Evolutionary conservation across 345 rosid species (phyloP), one percentile per base, ranked within the genome.

Genomic region (Bruguiera gymnorhiza): DNA sequence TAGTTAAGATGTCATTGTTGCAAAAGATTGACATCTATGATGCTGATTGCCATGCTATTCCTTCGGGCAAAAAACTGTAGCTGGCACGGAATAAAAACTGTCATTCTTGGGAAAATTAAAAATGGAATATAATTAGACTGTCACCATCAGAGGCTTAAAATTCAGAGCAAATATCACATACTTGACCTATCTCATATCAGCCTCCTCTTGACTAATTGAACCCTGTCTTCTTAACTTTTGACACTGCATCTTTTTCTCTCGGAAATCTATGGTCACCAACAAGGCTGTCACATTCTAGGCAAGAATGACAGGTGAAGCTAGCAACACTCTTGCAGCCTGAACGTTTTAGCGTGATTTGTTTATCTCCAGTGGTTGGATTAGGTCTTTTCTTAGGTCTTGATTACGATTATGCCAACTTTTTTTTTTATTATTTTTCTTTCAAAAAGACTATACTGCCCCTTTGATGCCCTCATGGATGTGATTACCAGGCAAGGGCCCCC

Each of bases 1-100:
- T 76, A 21, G 83, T 72, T 75, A 75, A 69, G 77, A 75, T 75
- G 83, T 79, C 83, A 39, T 46, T 75, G 72, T 75, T 69, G 51
- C 20, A 50, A 52, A 61, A 32, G 74, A 68, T 74, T 79, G 77
- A 75, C 77, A 75, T 36, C 72, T 65, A 16, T 69, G 53, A 57
- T 31, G 21, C 37, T 24, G n/a, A 66, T 51, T 34, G 61, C 36
- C 26, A 31, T 6, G 4, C 21, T 54, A 8, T 59, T 52, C 2
- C 21, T 51, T 52, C 24, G 66, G 65, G 7, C 29, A 15, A n/a
- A 31, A 67, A 67, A 67, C 26, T 6, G 59, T 65, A 39, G 60
- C 39, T 60, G 75, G 62, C 29, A 60, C 24, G 61, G 46, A 73
- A 59, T 66, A 31, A 58, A 59, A 66, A 59, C 30, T 52, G 61